Percentiles rank a stretch among this genome's conserved stretches.
Evolutionary conservation across 139 green algal species (phyloP).

Genomic region (Closterium sp.): DNA sequence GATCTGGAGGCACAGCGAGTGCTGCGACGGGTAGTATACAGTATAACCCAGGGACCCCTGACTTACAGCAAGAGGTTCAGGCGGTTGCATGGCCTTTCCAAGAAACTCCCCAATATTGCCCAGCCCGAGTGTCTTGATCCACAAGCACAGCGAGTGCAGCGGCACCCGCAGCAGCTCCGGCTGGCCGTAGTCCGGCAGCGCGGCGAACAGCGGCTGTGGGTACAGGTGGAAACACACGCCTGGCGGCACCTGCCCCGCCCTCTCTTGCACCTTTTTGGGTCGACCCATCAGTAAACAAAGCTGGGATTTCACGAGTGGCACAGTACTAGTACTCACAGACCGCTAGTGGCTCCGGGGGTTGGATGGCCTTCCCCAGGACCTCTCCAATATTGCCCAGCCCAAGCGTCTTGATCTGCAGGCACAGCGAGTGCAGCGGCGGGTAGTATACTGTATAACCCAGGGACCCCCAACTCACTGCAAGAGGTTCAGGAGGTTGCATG

Average conservation of each 20-base stretch:
- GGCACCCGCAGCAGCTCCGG: constrained; percentile 58
- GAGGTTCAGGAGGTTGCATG: constrained; percentile 43
- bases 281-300: too few relatives aligned
- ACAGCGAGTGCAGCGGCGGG: constrained; percentile 57
- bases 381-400: constrained; percentile 24
- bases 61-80: constrained; percentile 32
- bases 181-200: constrained; percentile 15
- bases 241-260: too few relatives aligned
- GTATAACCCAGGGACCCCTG: too few relatives aligned
- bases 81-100: constrained; percentile 38
- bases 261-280: too few relatives aligned
- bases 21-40: too few relatives aligned
- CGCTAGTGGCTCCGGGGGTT: constrained; percentile 39
- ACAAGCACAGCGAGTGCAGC: constrained; percentile 57
- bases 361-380: constrained; percentile 44
- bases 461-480: constrained; percentile 17
- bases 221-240: constrained; percentile 58
- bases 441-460: too few relatives aligned
- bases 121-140: constrained; percentile 53
- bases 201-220: constrained; percentile 27
- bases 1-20: constrained; percentile 61
- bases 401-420: constrained; percentile 60
- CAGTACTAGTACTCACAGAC: constrained; percentile 15
- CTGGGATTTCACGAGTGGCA: too few relatives aligned
- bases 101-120: constrained; percentile 42